Percentiles rank a stretch among this genome's conserved stretches.
These are phyloP conservation scores for Aristolochia contorta DNA, from an alignment of 164 flowering plant genomes.

Conservation along the genomic window DNA sequence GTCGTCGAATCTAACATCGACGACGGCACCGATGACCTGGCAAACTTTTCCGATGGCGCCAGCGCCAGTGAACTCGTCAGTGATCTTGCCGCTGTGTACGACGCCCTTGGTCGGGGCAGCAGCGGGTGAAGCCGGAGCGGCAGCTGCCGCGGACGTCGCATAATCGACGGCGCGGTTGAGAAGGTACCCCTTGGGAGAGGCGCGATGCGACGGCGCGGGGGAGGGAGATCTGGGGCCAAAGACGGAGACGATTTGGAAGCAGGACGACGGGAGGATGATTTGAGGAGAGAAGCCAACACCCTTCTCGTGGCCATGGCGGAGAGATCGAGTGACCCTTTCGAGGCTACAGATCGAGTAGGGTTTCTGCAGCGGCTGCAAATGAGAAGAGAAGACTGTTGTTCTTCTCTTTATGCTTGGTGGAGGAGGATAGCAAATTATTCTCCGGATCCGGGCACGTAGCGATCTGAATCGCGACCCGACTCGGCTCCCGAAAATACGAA, in stretches of 20 bases:
- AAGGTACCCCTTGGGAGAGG: slow-evolving; percentile 23
- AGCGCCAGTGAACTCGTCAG: slow-evolving; percentile 36
- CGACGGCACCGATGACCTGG: slow-evolving; percentile 39
- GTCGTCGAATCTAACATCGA: slow-evolving; percentile 62
- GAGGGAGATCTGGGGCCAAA: slow-evolving; percentile 15
- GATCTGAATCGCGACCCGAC: too few relatives aligned
- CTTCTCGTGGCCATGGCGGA: slow-evolving; percentile 27
- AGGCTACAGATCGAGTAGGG: not conserved
- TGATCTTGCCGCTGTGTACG: slow-evolving; percentile 25
- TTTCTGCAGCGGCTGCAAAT: not conserved
- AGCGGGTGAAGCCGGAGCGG: slow-evolving; percentile 15
- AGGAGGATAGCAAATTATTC: too few relatives aligned
- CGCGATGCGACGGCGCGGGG: slow-evolving; percentile 11
- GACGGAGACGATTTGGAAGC: slow-evolving; percentile 11
- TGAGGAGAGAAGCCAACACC: slow-evolving; percentile 21
- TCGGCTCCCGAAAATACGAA: too few relatives aligned
- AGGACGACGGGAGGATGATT: slow-evolving; percentile 16
- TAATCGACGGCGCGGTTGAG: slow-evolving; percentile 20
- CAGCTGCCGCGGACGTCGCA: slow-evolving; percentile 24
- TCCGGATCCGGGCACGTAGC: too few relatives aligned
- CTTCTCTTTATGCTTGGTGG: too few relatives aligned
- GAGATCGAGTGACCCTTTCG: not conserved
- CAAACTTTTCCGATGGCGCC: slow-evolving; percentile 28
- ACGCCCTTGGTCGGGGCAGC: slow-evolving; percentile 5
- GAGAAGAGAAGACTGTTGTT: too few relatives aligned